Evolutionary conservation across 768 basidiomycete species (phyloP), one percentile per base, ranked within the genome.

Genomic region (Pulveroboletus sp.): DNA sequence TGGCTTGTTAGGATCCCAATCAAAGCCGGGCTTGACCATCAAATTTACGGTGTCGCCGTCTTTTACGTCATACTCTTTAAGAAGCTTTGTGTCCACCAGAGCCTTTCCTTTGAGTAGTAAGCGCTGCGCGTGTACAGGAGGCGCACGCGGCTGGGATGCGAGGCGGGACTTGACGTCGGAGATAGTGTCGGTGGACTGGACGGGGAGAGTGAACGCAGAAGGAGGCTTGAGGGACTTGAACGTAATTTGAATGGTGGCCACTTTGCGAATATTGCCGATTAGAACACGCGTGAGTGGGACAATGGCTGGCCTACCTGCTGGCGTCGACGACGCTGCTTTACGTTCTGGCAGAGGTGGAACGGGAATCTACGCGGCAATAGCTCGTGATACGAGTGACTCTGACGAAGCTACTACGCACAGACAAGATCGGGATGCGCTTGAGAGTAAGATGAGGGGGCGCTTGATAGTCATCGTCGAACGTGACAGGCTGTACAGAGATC

Each of bases 101-200:
- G 87, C 93, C 68, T 99, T 99, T 49, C 96, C 96, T 70, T 94
- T 97, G 46, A 96, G 75, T 10, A 99, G 74, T 14, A 97, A 79
- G 3, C 96, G 76, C 68, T 96, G 94, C 28, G 78, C 75, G 63
- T 91, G 85, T 39, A 83, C 79, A 8, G 86, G 80, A 0, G 93
- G 93, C 0, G 90, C 89, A 43, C 73, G 71, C 27, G 82, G 72
- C 57, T 83, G 73, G 1, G 80, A 63, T 12, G 85, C 79, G 50
- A 98, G 82, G 54, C 81, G 82, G 2, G 76, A 62, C 68, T 98
- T 99, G 67, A 97, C 81, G 39, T 81, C 66, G 37, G 79, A 70
- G 69, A 99, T 81, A 44, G 92, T 80, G 65, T 96, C 91, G n/a
- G 91, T 86, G 32, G 82, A 79, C 42, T 84, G 81, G 11, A 90